Base-by-base conservation (phyloP, 805 yeast species). In the Saturnispora dispora region DNA sequence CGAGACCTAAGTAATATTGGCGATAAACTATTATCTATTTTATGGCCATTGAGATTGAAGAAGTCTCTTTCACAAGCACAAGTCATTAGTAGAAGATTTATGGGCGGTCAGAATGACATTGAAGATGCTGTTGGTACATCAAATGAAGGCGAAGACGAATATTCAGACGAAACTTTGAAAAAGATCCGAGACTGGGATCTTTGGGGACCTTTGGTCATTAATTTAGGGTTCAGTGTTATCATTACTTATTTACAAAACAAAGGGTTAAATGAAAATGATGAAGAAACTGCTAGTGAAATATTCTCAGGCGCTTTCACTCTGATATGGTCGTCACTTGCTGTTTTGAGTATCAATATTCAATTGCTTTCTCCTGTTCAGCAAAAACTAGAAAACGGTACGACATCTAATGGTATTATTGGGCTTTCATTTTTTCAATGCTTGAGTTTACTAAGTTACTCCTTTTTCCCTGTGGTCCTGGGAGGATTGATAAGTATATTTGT, bases 121-220 rank as follows among this genome's bases (percentile, higher is more conserved):
- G 63, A 55, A 44, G 67, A 63, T 51, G 56, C 56, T 13, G 51
- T 58, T 11, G 59, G 54, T 27, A 52, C 58, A 15, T 43, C 57
- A 1, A 60, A 53, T 43, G 41, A 44, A 3, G 51, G 51, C 17
- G 51, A 52, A 9, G 67, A 61, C 25, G 72, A 68, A 33, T 68
- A 66, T 22, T 65, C 72, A 2, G 55, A 60, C 37, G 71, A 66
- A 17, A 54, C 70, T 3, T 61, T 68, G 27, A 59, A 60, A 18
- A 65, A 66, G 49, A 71, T 71, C 11, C 55, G 78, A 48, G 83
- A 78, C 50, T 79, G 83, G 83, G 83, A 79, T 62, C 63, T 79
- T 47, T 79, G 83, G 83, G 83, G 83, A 1, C 83, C 83, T 2
- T 62, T 79, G 43, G 70, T 78, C 20, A 75, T 79, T 51, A 74